These are phyloP conservation scores for Dendrothele bispora DNA, from an alignment of 768 basidiomycete species.

Conservation along the genomic window DNA sequence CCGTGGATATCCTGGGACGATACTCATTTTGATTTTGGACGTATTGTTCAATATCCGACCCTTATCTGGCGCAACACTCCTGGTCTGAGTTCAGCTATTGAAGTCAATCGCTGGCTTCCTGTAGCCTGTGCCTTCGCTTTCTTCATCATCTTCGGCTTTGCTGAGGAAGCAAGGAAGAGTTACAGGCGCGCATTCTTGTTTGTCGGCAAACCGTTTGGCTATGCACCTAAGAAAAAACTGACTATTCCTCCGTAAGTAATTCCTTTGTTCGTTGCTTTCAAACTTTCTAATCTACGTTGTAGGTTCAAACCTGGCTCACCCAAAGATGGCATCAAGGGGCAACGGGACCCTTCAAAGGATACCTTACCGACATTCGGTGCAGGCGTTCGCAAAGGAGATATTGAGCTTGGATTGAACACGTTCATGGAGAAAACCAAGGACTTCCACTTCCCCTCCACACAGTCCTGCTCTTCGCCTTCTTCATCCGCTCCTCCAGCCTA, in stretches of 20 bases:
- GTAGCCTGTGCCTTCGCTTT: slow-evolving; percentile 35
- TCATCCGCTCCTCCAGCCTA: background rate
- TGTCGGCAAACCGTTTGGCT: background rate
- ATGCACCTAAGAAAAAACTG: background rate
- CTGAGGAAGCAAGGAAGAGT: slow-evolving; percentile 28
- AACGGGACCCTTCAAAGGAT: too few relatives aligned
- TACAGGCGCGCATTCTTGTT: slow-evolving; percentile 4
- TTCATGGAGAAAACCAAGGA: background rate
- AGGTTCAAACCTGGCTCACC: background rate
- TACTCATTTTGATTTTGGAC: slow-evolving; percentile 48
- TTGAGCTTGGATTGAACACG: background rate
- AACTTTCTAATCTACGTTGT: background rate
- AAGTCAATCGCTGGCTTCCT: slow-evolving; percentile 41
- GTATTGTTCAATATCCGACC: slow-evolving; percentile 41
- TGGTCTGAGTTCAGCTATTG: slow-evolving; percentile 15
- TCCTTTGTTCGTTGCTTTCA: background rate
- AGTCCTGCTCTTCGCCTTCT: background rate
- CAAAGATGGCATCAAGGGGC: background rate
- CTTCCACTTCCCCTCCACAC: background rate
- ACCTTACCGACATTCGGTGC: background rate
- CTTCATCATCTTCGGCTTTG: slow-evolving; percentile 47
- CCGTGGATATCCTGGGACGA: slow-evolving; percentile 53
- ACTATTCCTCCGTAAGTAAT: background rate
- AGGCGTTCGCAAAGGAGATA: background rate
- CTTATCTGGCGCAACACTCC: slow-evolving; percentile 36